A percentile compares a stretch with the other conserved stretches of the same genome.
These are phyloP conservation scores for Monilinia polystroma DNA, from an alignment of 2,329 filamentous ascomycete genomes.

Conservation along the genomic window DNA sequence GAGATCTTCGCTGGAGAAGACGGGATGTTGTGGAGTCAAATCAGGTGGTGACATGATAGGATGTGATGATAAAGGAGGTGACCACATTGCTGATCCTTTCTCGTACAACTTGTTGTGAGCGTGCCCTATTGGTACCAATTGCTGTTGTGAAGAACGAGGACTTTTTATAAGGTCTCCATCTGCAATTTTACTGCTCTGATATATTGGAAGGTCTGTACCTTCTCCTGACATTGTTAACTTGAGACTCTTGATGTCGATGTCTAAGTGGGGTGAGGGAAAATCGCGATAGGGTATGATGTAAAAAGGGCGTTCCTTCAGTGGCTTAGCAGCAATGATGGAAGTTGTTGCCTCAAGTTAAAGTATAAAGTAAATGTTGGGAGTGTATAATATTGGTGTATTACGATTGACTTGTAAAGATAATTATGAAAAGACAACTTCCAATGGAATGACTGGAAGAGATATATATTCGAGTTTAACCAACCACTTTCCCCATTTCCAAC, in stretches of 20 bases:
- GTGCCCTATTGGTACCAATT: conserved; percentile 4
- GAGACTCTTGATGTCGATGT: conserved; percentile 13
- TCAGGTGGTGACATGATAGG: conserved; percentile 19
- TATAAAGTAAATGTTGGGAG: neutral
- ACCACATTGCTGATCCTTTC: conserved; percentile 18
- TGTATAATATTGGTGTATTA: conserved; percentile 15
- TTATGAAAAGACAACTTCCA: neutral
- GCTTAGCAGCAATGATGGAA: neutral
- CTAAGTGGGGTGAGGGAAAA: conserved; percentile 6
- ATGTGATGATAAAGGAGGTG: conserved; percentile 15
- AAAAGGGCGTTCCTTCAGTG: conserved; percentile 6
- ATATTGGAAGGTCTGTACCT: conserved; percentile 15
- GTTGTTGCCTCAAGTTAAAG: neutral
- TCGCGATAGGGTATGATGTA: conserved; percentile 13
- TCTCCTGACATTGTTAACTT: conserved; percentile 13
- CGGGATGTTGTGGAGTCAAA: neutral
- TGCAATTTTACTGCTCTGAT: conserved; percentile 1
- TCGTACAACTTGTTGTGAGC: conserved; percentile 6
- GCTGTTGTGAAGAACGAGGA: conserved; percentile 13
- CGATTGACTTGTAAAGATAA: conserved; percentile 8
- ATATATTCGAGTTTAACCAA: conserved; percentile 21
- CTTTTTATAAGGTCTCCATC: conserved; percentile 6
- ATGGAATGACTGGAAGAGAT: conserved; percentile 9
- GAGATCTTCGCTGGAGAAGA: conserved; percentile 22
- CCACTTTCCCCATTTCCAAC: conserved; percentile 8